Evolutionary conservation across 768 basidiomycete genomes (phyloP).

Genomic region (Auricularia heimuer): DNA sequence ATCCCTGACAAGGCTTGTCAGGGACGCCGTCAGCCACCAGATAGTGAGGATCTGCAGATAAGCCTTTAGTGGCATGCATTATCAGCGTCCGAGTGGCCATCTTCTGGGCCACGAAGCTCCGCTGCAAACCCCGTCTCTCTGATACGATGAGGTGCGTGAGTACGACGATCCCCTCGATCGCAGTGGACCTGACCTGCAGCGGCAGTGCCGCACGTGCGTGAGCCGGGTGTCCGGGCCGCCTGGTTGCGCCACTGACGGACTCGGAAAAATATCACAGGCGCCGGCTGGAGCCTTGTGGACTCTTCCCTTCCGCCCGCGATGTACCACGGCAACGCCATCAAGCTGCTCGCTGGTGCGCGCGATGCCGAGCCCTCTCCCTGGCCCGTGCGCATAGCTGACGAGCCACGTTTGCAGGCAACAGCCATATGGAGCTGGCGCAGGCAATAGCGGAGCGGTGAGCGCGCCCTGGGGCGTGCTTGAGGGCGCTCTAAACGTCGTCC

Average conservation of each 20-base stretch:
- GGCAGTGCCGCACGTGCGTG: not conserved
- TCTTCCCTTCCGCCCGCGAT: constrained; percentile 5
- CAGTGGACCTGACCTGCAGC: not conserved
- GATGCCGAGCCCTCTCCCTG: not conserved
- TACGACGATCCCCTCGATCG: not conserved
- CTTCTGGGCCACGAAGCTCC: too few relatives aligned
- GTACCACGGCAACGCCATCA: constrained; percentile 21
- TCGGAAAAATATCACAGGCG: not conserved
- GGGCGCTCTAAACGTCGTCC: constrained; percentile 20
- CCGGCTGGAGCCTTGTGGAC: not conserved
- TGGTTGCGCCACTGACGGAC: not conserved
- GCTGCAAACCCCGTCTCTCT: not conserved
- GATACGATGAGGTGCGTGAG: not conserved
- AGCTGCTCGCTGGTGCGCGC: constrained; percentile 16
- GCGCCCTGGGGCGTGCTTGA: constrained; percentile 32
- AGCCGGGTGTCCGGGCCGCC: not conserved
- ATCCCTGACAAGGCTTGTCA: too few relatives aligned
- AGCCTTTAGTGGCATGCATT: too few relatives aligned
- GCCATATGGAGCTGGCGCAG: constrained; percentile 95
- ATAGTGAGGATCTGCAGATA: too few relatives aligned
- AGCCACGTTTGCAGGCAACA: constrained; percentile 60
- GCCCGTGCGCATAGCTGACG: not conserved
- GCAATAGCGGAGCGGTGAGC: constrained; percentile 95
- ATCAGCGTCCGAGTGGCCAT: too few relatives aligned
- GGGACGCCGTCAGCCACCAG: too few relatives aligned